Evolutionary conservation across 345 rosid species (phyloP), one percentile per base, ranked within the genome.

Genomic region (Arabidopsis arenosa): DNA sequence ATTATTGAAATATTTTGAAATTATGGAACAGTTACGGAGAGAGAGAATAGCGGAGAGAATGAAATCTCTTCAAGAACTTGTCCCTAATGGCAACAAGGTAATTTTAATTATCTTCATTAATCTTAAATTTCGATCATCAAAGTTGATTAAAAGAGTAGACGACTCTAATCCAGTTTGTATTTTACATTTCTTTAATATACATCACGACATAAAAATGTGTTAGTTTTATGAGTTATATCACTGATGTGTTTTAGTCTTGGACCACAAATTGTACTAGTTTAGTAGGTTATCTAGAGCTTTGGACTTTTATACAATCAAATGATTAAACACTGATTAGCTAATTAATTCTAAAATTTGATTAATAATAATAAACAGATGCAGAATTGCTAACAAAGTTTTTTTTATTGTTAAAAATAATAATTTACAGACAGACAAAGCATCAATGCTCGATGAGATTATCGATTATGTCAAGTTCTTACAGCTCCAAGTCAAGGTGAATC

Each of bases 381-480:
- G 18, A 47, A 78, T 59, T 40, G 3, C 68, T 56, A 57, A 73
- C 49, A 66, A 18, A 32, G 18, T 33, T 33, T 73, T 45, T 77
- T 21, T 13, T 52, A 60, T 72, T 79, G 32, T n/a, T 26, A 17
- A 32, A 32, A 68, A 52, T 9, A 48, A 48, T 83, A 80, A 83
- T 74, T 84, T 85, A 84, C 97, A 95, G 99, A 89, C 99, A 63
- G 99, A 95, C 86, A 95, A 92, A 85, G 99, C 99, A 81, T 92
- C 99, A 53, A 95, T 92, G 99, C 97, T 95, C 9, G 97, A 95
- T 88, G 99, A 95, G 96, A 95, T 95, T 80, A 89, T 95, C 83
- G 99, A 95, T 75, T 95, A 95, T 80, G 99, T 95, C 72, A 92
- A 92, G 76, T 92, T 92, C 86, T 90, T 95, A 68, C 99, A 92